Evolutionary conservation across 1,139 yeast genomes (phyloP).

Genomic region (Taphrina confusa): DNA sequence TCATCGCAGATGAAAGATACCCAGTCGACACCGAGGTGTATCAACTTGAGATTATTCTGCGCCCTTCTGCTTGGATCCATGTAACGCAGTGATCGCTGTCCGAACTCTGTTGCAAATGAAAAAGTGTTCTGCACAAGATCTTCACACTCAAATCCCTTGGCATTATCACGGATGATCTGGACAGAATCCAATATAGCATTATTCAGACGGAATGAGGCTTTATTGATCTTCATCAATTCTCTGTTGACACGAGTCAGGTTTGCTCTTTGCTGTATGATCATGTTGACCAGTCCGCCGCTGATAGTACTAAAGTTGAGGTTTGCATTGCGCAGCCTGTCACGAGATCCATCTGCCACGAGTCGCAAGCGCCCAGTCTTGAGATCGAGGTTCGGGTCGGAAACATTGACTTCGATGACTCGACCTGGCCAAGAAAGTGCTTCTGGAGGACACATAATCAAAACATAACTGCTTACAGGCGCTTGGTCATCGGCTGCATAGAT

Average conservation of each 20-base stretch:
- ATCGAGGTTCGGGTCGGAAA: constrained; percentile 48
- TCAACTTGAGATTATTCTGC: constrained; percentile 68
- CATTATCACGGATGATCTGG: constrained; percentile 54
- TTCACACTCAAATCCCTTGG: constrained; percentile 61
- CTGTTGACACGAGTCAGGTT: constrained; percentile 73
- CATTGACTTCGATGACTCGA: constrained; percentile 60
- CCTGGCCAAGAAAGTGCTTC: constrained; percentile 95
- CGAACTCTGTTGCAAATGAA: constrained; percentile 79
- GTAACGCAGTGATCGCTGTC: constrained; percentile 55
- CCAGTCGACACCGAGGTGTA: constrained; percentile 84
- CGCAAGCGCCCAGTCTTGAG: constrained; percentile 70
- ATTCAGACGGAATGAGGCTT: constrained; percentile 68
- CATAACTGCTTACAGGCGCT: constrained; percentile 54
- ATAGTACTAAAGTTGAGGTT: constrained; percentile 52
- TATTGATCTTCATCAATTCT: constrained; percentile 68
- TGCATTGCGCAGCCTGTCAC: constrained; percentile 52
- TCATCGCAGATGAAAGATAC: constrained; percentile 90
- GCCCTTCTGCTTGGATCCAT: constrained; percentile 65
- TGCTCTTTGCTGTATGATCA: constrained; percentile 62
- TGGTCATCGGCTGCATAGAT: constrained; percentile 47
- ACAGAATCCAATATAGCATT: constrained; percentile 68
- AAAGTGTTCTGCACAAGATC: constrained; percentile 77
- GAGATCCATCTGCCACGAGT: constrained; percentile 67
- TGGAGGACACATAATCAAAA: constrained; percentile 73
- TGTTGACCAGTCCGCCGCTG: constrained; percentile 58